Base-by-base conservation (phyloP, 2,329 filamentous ascomycete species). In the Allantophomopsis cytisporea region DNA sequence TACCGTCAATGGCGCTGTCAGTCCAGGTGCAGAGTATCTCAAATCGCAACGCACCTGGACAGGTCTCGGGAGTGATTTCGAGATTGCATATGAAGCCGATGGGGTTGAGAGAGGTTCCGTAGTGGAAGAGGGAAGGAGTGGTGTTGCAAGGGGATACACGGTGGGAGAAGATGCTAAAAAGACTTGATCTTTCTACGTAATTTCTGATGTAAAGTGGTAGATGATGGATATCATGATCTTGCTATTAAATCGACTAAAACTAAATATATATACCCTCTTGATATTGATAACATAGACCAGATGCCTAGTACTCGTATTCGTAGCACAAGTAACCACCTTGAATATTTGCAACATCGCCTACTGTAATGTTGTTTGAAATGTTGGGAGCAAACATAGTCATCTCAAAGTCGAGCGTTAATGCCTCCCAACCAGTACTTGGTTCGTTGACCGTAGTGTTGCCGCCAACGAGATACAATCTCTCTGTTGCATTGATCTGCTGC, bases 1-100 rank as follows among this genome's bases (percentile, higher is more conserved):
- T 0, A 78, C 79, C 35, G 76, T 96, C 48, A 89, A 88, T 38
- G 86, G 87, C 6, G 74, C 89, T 1, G 68, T 82, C n/a, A 96
- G 89, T 35, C 91, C 91, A 0, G 91, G 86, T 0, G 91, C 91
- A 1, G 85, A 95, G 57, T 96, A 75, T 50, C 62, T 98, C 45
- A 73, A 80, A 23, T 83, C 80, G 3, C 75, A 88, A 51, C 66
- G 91, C 41, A 94, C 85, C 4, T 98, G 91, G 91, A 82, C 82
- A 53, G 91, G 91, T 0, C 61, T 98, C 17, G 91, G 91, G 0
- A 94, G 76, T 45, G 91, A 98, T 56, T 93, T 87, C 51, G 67
- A 70, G 42, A 66, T 74, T 43, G 61, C 60, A 47, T 74, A 73
- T 46, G 73, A 79, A 21, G 67, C 71, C n/a, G 67, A 71, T 37